phyloP scores from a whole-genome alignment of 768 basidiomycete species.

The Gyrodon lividus region DNA sequence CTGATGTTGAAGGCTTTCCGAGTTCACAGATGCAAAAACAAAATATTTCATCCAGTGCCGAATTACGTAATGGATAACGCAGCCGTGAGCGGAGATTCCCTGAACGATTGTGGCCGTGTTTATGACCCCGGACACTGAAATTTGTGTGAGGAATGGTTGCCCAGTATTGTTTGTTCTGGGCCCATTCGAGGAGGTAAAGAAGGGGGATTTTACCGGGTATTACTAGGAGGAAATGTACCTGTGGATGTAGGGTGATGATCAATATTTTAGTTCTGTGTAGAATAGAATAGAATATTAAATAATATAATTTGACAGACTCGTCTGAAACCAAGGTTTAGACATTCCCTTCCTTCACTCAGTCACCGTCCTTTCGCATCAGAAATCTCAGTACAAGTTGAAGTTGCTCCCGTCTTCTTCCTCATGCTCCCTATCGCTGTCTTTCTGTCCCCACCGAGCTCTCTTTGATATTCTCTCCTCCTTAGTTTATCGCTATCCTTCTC shows the following conservation, averaged over 20 bases:
- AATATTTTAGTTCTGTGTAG: too few relatives aligned
- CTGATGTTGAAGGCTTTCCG: too few relatives aligned
- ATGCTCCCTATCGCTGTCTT: slow-evolving; percentile 15
- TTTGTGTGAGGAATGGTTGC: neutral
- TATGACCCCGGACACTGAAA: slow-evolving; percentile 5
- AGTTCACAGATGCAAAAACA: neutral
- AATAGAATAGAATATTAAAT: neutral
- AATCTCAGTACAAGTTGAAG: too few relatives aligned
- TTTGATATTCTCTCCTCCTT: slow-evolving; percentile 10
- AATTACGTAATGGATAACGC: neutral
- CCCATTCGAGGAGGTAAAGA: slow-evolving; percentile 4
- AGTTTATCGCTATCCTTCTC: neutral
- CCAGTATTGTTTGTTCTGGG: neutral
- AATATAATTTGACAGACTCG: neutral
- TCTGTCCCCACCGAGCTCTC: slow-evolving; percentile 4
- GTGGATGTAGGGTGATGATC: neutral
- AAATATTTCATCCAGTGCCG: neutral
- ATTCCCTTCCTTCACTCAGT: slow-evolving; percentile 18
- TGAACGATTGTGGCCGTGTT: neutral
- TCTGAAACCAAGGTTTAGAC: slow-evolving; percentile 7
- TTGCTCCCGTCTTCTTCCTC: slow-evolving; percentile 13
- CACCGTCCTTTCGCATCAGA: slow-evolving; percentile 14
- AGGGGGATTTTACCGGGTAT: neutral
- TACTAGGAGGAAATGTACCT: neutral
- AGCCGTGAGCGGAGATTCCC: slow-evolving; percentile 9